Conservation (phyloP, 1,284 basidiomycete genomes). For the Cutaneotrichosporon sp. region DNA sequence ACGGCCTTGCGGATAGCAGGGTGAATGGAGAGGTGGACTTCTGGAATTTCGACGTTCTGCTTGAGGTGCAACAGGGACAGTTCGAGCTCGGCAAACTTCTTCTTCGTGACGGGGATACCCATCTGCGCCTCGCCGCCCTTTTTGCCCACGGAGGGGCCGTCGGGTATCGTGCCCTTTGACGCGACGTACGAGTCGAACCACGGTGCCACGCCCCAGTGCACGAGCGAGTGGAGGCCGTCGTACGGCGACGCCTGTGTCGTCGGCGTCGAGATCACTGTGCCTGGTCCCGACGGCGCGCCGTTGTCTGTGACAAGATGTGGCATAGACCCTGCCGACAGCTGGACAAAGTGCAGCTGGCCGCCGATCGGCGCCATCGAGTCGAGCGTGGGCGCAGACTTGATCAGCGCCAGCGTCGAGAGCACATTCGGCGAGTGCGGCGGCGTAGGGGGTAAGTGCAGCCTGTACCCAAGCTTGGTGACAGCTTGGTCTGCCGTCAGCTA, state of each 20-base stretch:
- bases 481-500: conserved; percentile 23
- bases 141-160: conserved; percentile 64
- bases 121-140: conserved; percentile 73
- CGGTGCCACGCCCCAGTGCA: conserved; percentile 92
- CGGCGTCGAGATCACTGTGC: conserved; percentile 40
- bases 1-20: conserved; percentile 84
- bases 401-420: conserved; percentile 83
- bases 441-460: conserved; percentile 45
- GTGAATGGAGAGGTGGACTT: conserved; percentile 88
- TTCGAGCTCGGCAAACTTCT: conserved; percentile 97
- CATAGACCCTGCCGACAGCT: conserved; percentile 55
- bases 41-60: conserved; percentile 98
- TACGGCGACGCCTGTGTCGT: conserved; percentile 63
- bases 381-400: conserved; percentile 81
- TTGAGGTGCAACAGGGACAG: conserved; percentile 92
- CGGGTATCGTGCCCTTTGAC: conserved; percentile 40
- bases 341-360: conserved; percentile 83
- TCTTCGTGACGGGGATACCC: conserved; percentile 97
- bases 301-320: conserved; percentile 27
- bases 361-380: conserved; percentile 74
- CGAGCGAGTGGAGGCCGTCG: conserved; percentile 91
- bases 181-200: conserved; percentile 95
- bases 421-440: conserved; percentile 63
- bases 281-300: conserved; percentile 26
- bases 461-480: conserved; percentile 31